phyloP scores from a whole-genome alignment of 345 rosid species.

The Mangifera indica region DNA sequence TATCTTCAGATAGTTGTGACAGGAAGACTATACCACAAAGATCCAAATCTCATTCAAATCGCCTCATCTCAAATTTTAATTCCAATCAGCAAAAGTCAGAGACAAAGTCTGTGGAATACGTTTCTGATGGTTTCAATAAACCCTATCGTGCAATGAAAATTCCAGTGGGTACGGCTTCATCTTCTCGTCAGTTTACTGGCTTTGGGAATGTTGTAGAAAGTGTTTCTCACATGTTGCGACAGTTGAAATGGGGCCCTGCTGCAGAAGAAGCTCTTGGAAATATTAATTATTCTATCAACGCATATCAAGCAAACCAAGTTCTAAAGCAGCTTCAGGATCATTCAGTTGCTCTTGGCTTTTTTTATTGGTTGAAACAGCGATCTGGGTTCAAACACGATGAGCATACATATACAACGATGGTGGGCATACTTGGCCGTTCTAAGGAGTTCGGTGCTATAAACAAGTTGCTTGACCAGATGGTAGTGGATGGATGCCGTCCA shows the following conservation, averaged over 20 bases:
- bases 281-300: conserved; percentile 49
- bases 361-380: conserved; percentile 72
- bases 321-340: conserved; percentile 79
- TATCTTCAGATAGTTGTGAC: conserved; percentile 31
- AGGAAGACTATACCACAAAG: conserved; percentile 45
- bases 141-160: conserved; percentile 44
- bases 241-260: conserved; percentile 69
- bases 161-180: conserved; percentile 33
- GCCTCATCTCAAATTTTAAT: conserved; percentile 34
- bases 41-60: conserved; percentile 38
- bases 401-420: conserved; percentile 94
- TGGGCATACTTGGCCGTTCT: conserved; percentile 87
- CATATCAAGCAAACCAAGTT: conserved; percentile 92
- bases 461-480: conserved; percentile 78
- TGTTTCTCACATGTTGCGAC: conserved; percentile 49
- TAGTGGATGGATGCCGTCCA: conserved; percentile 74
- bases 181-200: conserved; percentile 42
- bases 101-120: conserved; percentile 33
- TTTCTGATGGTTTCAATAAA: conserved; percentile 34
- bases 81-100: conserved; percentile 35
- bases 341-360: conserved; percentile 73
- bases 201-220: conserved; percentile 48
- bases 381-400: conserved; percentile 82
- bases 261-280: conserved; percentile 69
- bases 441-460: conserved; percentile 68